These are phyloP conservation scores for Periconia digitata DNA, from an alignment of 2,329 filamentous ascomycete species.

Conservation along the genomic window DNA sequence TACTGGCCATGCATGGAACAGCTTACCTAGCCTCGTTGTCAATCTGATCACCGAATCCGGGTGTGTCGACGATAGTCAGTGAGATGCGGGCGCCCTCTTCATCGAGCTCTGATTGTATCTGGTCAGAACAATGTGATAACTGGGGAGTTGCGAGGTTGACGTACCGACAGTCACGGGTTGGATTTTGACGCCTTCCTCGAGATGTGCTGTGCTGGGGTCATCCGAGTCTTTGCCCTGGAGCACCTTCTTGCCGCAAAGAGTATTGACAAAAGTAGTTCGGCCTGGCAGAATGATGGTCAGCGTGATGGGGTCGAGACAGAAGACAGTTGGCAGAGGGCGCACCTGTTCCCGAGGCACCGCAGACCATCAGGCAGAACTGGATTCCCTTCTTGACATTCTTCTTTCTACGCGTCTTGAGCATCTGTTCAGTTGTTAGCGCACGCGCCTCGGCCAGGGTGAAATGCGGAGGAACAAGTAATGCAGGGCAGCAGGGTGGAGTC, in stretches of 20 bases:
- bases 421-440: slow-evolving; percentile 34
- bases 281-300: slow-evolving; percentile 54
- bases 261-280: slow-evolving; percentile 99
- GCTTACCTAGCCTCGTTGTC: slow-evolving; percentile 95
- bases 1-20: neutral
- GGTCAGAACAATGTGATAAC: too few relatives aligned
- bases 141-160: slow-evolving; percentile 34
- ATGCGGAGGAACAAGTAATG: slow-evolving; percentile 8
- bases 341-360: slow-evolving; percentile 98
- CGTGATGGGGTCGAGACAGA: neutral
- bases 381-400: slow-evolving; percentile 99
- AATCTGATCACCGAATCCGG: slow-evolving; percentile 97
- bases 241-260: slow-evolving; percentile 92
- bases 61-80: slow-evolving; percentile 96
- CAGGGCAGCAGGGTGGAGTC: slow-evolving; percentile 20
- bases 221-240: slow-evolving; percentile 90
- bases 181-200: slow-evolving; percentile 97
- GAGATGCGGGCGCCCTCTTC: slow-evolving; percentile 98
- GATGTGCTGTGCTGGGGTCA: slow-evolving; percentile 81
- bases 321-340: slow-evolving; percentile 42
- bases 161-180: slow-evolving; percentile 96
- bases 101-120: slow-evolving; percentile 78
- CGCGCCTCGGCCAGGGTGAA: slow-evolving; percentile 15
- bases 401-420: slow-evolving; percentile 95
- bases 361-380: slow-evolving; percentile 99